phyloP scores from a whole-genome alignment of 2,329 filamentous ascomycete species.

The Talaromyces sp. region DNA sequence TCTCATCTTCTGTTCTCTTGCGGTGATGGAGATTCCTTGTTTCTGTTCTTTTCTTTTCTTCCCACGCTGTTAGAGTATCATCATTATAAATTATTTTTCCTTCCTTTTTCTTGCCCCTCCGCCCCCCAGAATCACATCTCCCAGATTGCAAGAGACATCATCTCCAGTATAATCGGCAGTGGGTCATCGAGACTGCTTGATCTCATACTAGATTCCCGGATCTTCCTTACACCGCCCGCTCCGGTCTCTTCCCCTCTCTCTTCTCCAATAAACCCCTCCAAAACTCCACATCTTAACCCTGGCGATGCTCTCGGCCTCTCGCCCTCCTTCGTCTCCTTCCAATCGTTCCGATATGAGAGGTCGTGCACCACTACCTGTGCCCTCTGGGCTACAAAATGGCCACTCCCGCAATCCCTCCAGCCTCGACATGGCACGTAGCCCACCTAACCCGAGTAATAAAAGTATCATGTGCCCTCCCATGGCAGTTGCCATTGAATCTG shows the following conservation, averaged over 20 bases:
- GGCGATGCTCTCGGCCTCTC: constrained; percentile 29
- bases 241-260: constrained; percentile 19
- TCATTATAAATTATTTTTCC: not conserved
- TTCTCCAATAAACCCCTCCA: constrained; percentile 24
- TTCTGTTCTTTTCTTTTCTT: not conserved
- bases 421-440: constrained; percentile 52
- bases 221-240: constrained; percentile 18
- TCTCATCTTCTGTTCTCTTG: not conserved
- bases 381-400: constrained; percentile 44
- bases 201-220: constrained; percentile 5
- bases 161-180: too few relatives aligned
- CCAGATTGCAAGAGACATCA: too few relatives aligned
- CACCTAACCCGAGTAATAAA: constrained; percentile 49
- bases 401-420: constrained; percentile 46
- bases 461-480: constrained; percentile 20
- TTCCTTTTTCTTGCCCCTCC: too few relatives aligned
- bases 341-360: constrained; percentile 45
- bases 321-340: constrained; percentile 25
- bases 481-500: not conserved
- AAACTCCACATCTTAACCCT: constrained; percentile 15
- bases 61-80: not conserved
- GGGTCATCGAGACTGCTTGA: too few relatives aligned
- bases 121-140: too few relatives aligned
- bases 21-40: not conserved
- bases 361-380: constrained; percentile 43